Percentiles rank a stretch among this genome's conserved stretches.
Conservation (phyloP, 345 rosid species). For the Salix suchowensis region DNA sequence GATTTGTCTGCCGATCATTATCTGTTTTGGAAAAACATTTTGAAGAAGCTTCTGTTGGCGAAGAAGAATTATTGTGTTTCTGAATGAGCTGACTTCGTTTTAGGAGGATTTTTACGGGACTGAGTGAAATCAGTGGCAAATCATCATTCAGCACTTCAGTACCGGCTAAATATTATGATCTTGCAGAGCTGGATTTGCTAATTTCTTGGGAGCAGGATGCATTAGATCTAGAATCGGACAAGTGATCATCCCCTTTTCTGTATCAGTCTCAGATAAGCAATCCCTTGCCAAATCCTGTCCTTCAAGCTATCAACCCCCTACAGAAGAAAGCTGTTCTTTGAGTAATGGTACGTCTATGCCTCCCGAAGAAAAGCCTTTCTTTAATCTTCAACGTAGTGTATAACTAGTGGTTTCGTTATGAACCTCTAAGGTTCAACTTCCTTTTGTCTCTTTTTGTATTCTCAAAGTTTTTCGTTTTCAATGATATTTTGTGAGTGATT, state of each 20-base stretch:
- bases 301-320: slow-evolving; percentile 61
- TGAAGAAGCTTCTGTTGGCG: slow-evolving; percentile 27
- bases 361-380: background rate
- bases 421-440: slow-evolving; percentile 12
- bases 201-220: slow-evolving; percentile 31
- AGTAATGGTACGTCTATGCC: background rate
- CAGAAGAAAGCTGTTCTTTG: slow-evolving; percentile 13
- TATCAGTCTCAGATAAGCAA: slow-evolving; percentile 83
- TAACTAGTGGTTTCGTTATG: background rate
- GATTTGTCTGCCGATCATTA: slow-evolving; percentile 42
- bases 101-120: slow-evolving; percentile 34
- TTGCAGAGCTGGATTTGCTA: slow-evolving; percentile 35
- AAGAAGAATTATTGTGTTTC: slow-evolving; percentile 27
- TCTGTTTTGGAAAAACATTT: slow-evolving; percentile 36
- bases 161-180: slow-evolving; percentile 30
- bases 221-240: slow-evolving; percentile 36
- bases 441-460: too few species aligned
- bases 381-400: background rate
- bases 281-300: slow-evolving; percentile 32
- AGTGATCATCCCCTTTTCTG: slow-evolving; percentile 53
- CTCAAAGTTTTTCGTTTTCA: too few species aligned
- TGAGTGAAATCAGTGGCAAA: slow-evolving; percentile 55
- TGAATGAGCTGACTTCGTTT: slow-evolving; percentile 15
- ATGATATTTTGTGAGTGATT: too few species aligned
- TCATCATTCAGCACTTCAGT: slow-evolving; percentile 52